Percentiles rank a stretch among this genome's conserved stretches.
Evolutionary conservation across 2,329 filamentous ascomycete genomes (phyloP).

Genomic region (Septoria petroselini): DNA sequence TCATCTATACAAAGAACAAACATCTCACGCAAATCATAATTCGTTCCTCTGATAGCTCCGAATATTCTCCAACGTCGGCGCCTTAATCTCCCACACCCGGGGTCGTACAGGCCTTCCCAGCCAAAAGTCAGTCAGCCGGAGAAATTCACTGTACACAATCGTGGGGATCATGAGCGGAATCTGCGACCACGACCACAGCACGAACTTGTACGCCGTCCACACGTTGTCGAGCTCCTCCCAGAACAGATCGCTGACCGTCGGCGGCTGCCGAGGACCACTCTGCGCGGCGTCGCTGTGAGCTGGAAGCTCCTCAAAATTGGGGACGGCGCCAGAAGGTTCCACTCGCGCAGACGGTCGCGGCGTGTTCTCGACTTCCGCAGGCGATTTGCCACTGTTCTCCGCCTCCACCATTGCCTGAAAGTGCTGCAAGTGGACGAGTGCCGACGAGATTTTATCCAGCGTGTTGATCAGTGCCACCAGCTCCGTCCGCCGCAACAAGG

Average conservation of each 20-base stretch:
- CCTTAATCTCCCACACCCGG: slow-evolving; percentile 54
- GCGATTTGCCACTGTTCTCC: slow-evolving; percentile 26
- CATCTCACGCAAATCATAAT: slow-evolving; percentile 23
- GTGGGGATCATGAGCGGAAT: slow-evolving; percentile 35
- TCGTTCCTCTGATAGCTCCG: slow-evolving; percentile 25
- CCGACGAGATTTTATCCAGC: slow-evolving; percentile 79
- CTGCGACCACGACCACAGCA: slow-evolving; percentile 67
- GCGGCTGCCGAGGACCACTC: slow-evolving; percentile 34
- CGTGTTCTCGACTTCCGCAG: slow-evolving; percentile 18
- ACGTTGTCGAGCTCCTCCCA: slow-evolving; percentile 63
- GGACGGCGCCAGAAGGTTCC: slow-evolving; percentile 11
- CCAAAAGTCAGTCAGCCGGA: slow-evolving; percentile 60
- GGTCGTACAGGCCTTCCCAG: slow-evolving; percentile 59
- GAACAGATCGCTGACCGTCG: slow-evolving; percentile 56
- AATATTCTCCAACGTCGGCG: slow-evolving; percentile 35
- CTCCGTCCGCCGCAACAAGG: slow-evolving; percentile 79
- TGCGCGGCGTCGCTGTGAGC: slow-evolving; percentile 22
- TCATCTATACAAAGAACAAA: too few relatives aligned
- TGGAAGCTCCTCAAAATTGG: slow-evolving; percentile 29
- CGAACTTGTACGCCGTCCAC: slow-evolving; percentile 60
- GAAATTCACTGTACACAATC: slow-evolving; percentile 54
- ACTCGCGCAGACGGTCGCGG: slow-evolving; percentile 14
- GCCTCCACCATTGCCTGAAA: slow-evolving; percentile 59
- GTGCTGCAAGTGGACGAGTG: slow-evolving; percentile 68
- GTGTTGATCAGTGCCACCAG: slow-evolving; percentile 94